Base-by-base conservation (phyloP, 352 stramenopile species). In the Phytophthora nicotianae region DNA sequence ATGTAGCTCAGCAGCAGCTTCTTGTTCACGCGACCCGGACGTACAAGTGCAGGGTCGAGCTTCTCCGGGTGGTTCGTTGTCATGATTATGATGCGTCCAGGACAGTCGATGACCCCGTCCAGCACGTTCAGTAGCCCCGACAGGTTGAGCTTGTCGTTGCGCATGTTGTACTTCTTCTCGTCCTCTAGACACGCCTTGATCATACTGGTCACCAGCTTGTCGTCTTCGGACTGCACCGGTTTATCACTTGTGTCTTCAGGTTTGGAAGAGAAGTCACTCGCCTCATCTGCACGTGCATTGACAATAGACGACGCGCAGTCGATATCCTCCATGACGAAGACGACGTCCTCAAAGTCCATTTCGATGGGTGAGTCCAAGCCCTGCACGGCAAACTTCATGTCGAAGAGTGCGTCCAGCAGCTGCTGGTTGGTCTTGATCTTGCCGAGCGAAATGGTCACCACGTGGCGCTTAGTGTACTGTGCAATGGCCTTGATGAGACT, bases 11-110 rank as follows among this genome's bases (percentile, higher is more conserved):
- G 72, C 32, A 85, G 38, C 27, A 97, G 40, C 60, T 93, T 91
- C 74, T 92, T 91, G 70, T 97, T 94, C 24, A 98, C 86, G 29
- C 91, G 83, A 1, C 91, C 93, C 0, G 93, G 93, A 5, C 93
- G 85, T 7, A 98, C 88, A 5, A 98, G 79, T 21, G 93, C 93
- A 9, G 87, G 75, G 65, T 98, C 93, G n/a, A 98, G 79, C 54
- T 90, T 93, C 70, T 98, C 93, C 13, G 90, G 93, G 63, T 97
- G 88, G 70, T 98, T 98, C 14, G 88, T 96, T 6, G 93, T 97
- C 84, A 97, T 96, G 69, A 98, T 91, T 1, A 98, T 74, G 55
- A 98, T 98, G 42, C 90, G 83, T 0, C 85, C 90, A n/a, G 88
- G 86, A 17, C 75, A 91, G 58, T 98, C 90, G 19, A 97, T 90